Evolutionary conservation across 2,329 filamentous ascomycete genomes (phyloP).

Genomic region (Fusarium redolens): DNA sequence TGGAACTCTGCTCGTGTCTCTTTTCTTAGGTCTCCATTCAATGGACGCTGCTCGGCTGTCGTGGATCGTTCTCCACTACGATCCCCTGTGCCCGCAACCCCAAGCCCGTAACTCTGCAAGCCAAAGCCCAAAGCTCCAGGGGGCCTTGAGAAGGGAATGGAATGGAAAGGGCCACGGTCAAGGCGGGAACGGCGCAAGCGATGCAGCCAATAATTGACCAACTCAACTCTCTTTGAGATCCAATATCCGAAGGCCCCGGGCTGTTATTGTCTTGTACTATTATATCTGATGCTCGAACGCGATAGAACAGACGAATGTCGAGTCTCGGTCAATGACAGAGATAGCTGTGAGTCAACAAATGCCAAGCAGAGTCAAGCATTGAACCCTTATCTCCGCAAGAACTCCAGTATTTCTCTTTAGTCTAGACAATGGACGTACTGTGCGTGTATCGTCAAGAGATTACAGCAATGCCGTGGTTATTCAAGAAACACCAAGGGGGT

Average conservation of each 20-base stretch:
- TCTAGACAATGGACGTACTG: conserved; percentile 12
- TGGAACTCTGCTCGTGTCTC: conserved; percentile 12
- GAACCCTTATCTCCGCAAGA: conserved; percentile 29
- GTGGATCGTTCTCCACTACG: conserved; percentile 9
- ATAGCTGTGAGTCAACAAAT: neutral
- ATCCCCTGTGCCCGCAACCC: conserved; percentile 37
- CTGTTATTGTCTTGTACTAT: conserved; percentile 20
- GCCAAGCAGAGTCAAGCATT: conserved; percentile 27
- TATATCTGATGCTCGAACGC: conserved; percentile 26
- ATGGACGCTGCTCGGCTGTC: conserved; percentile 21
- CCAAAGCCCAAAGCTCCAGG: conserved; percentile 8
- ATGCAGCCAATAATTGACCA: conserved; percentile 16
- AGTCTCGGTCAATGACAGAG: neutral
- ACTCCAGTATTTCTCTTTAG: conserved; percentile 22
- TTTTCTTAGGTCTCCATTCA: neutral
- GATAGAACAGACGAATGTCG: conserved; percentile 1
- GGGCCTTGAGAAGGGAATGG: conserved; percentile 1
- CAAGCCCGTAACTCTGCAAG: conserved; percentile 24
- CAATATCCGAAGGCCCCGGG: conserved; percentile 35
- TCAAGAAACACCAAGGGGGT: neutral
- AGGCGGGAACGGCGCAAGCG: conserved; percentile 29
- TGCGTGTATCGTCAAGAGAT: conserved; percentile 5
- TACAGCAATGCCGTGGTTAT: conserved; percentile 9
- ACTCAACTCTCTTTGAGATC: conserved; percentile 25
- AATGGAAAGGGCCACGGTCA: conserved; percentile 5